Base-by-base conservation (phyloP, 108 stramenopile genomes). In the Chaetoceros muelleri region DNA sequence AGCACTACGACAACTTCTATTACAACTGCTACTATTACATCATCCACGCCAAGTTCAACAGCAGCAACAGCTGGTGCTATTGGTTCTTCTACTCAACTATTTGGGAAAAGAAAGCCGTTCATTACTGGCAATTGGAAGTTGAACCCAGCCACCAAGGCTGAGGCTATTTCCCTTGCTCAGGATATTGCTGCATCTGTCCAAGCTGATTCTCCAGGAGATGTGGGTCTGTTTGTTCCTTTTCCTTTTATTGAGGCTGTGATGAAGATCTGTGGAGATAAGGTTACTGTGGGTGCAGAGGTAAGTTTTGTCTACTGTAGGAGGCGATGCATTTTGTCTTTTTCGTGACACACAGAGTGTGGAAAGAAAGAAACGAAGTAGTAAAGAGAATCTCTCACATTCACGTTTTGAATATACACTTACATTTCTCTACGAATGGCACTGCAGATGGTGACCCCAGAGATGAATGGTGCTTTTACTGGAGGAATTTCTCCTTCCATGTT, bases 401-500 rank as follows among this genome's bases (percentile, higher is more conserved):
- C n/a, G n/a, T n/a, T n/a, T n/a, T n/a, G n/a, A n/a, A n/a, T n/a
- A n/a, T n/a, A n/a, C n/a, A n/a, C n/a, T n/a, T n/a, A n/a, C n/a
- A n/a, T n/a, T n/a, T n/a, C n/a, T n/a, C n/a, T n/a, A n/a, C n/a
- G n/a, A n/a, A n/a, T n/a, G n/a, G n/a, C n/a, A n/a, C n/a, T n/a
- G n/a, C n/a, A n/a, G n/a, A 40, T 40, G 34, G 5, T 5, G 5
- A 40, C 34, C 46, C 78, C 82, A 23, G 80, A 92, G 64, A 74
- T 75, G 7, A 78, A 78, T 16, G 97, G 99, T 50, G 99, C 99
- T 2, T 98, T 79, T 79, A 99, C 99, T n/a, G 99, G 97, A 44
- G 96, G 89, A 54, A 72, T 97, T 61, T 79, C 88, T 19, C 85
- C 93, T 18, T 48, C 60, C 52, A 90, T 96, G 94, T 58, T 96